Evolutionary conservation across 352 stramenopile genomes (phyloP).

Genomic region (Pythium apleroticum): DNA sequence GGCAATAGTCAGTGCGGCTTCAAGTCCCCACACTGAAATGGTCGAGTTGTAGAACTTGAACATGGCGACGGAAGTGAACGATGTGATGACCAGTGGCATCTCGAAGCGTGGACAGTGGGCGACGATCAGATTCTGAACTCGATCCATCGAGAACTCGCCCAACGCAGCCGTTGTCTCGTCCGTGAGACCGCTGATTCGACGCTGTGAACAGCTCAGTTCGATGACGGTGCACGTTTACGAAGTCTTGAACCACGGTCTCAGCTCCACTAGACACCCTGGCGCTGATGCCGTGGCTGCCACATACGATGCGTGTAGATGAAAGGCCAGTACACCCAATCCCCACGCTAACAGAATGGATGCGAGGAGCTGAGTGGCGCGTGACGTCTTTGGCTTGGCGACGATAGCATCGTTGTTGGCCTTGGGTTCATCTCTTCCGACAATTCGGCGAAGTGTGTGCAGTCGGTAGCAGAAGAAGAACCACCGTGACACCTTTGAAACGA

Average conservation of each 20-base stretch:
- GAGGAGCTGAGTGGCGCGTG: background rate
- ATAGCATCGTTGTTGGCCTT: no score
- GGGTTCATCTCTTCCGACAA: no score
- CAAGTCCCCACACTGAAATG: background rate
- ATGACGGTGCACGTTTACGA: constrained; percentile 17
- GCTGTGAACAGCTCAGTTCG: constrained; percentile 22
- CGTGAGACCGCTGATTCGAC: background rate
- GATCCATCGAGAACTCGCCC: background rate
- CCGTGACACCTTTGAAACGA: constrained; percentile 20
- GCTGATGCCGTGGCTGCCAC: background rate
- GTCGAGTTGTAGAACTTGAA: constrained; percentile 21
- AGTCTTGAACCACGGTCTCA: constrained; percentile 9
- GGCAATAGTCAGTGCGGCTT: background rate
- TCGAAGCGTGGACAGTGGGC: constrained; percentile 6
- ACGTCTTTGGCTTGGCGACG: no score
- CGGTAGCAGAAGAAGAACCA: constrained; percentile 13
- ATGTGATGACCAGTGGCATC: background rate
- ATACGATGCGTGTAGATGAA: background rate
- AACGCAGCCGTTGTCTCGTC: background rate
- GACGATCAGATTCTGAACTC: background rate
- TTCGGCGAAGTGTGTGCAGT: background rate
- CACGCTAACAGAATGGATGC: constrained; percentile 4
- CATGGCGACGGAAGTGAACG: background rate
- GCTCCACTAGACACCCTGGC: constrained; percentile 18
- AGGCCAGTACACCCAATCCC: constrained; percentile 3